phyloP scores from a whole-genome alignment of 2,329 filamentous ascomycete species.

The Aschersonia sp. region DNA sequence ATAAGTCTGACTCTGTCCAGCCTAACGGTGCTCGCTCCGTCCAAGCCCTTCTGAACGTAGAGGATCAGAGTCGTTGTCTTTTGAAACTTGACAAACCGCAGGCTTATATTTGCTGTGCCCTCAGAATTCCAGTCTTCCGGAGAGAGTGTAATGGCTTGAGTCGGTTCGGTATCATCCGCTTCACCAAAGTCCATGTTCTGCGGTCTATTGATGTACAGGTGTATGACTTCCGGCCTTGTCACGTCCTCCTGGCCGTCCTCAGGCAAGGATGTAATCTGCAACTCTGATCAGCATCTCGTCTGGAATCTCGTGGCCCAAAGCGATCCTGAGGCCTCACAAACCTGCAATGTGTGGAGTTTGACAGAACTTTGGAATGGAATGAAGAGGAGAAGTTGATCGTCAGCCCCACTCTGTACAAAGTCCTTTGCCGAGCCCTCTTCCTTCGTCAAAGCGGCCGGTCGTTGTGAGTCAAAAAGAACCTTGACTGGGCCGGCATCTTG shows the following conservation, averaged over 20 bases:
- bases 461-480: conserved; percentile 54
- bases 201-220: conserved; percentile 75
- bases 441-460: conserved; percentile 50
- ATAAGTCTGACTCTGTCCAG: conserved; percentile 68
- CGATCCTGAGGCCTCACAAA: conserved; percentile 15
- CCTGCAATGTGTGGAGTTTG: conserved; percentile 75
- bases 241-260: conserved; percentile 56
- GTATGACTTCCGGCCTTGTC: conserved; percentile 69
- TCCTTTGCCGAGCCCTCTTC: conserved; percentile 46
- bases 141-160: conserved; percentile 64
- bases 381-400: conserved; percentile 91
- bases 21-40: conserved; percentile 71
- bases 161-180: conserved; percentile 71
- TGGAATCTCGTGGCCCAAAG: conserved; percentile 7
- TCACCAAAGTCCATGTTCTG: conserved; percentile 93
- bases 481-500: conserved; percentile 59
- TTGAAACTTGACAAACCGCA: conserved; percentile 97
- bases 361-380: conserved; percentile 76
- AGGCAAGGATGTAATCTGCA: conserved; percentile 70
- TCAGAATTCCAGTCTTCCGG: conserved; percentile 70
- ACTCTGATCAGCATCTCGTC: conserved; percentile 10
- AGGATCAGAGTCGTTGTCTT: conserved; percentile 76
- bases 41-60: conserved; percentile 79
- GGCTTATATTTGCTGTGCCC: conserved; percentile 54
- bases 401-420: conserved; percentile 92